Base-by-base conservation (phyloP, 2,329 filamentous ascomycete genomes). In the Verticillium alfalfae region DNA sequence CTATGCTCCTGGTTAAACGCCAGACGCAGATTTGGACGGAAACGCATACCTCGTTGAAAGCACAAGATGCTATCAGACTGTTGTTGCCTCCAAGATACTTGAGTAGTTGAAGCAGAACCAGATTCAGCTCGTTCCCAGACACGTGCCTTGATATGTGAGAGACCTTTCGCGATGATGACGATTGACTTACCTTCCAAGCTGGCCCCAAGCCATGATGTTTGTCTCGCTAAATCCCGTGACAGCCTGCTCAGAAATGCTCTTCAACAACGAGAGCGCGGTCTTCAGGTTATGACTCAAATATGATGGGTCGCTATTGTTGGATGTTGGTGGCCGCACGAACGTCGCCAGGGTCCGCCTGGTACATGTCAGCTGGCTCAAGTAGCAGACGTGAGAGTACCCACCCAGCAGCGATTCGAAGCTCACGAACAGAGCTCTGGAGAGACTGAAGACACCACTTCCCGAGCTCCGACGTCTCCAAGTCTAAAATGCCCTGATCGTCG, bases 21-120 rank as follows among this genome's bases (percentile, higher is more conserved):
- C 26, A 34, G 3, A 16, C 26, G 8, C 13, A 15, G 36, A 34
- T 8, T 8, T 31, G 31, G 10, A 26, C 36, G 56, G n/a, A 3
- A 38, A 6, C 2, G 8, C 76, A 66, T 75, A 91, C 86, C 76
- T 97, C 93, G 66, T 90, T 90, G 72, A 93, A 95, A 3, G 94
- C 92, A 65, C 93, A 85, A 5, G 89, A 90, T 60, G 89, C 92
- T 9, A 96, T 81, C 37, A 97, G 84, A 45, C 86, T 84, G 72
- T 96, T 97, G 52, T 85, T 81, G 75, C 95, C 90, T 8, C 94
- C 94, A 9, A 98, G 80, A 70, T 95, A 97, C 62, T 96, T 91
- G 9, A 97, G 81, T 7, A 98, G 82, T 66, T 91, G 88, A 61
- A 96, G 83, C 36, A 99, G 79, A 26, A 95, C 89, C 59, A 97